Evolutionary conservation across 2,329 filamentous ascomycete genomes (phyloP), one percentile per base, ranked within the genome.

Genomic region (Alternaria sp.): DNA sequence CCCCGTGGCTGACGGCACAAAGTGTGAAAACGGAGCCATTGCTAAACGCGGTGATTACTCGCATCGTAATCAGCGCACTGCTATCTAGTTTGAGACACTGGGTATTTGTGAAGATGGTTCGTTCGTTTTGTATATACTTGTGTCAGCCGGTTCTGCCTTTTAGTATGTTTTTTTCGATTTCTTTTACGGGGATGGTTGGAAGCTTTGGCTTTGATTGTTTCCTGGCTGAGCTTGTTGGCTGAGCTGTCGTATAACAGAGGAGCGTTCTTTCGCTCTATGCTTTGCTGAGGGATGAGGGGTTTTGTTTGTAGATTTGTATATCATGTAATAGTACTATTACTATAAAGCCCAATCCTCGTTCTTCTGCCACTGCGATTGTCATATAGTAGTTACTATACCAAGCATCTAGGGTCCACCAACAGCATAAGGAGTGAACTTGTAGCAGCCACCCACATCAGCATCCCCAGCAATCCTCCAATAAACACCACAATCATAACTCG

Each of bases 1-100:
- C 43, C 71, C 25, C 11, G 80, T 84, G 4, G 81, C 83, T 19
- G 61, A 72, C 1, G 83, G 83, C 4, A 84, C 82, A 0, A 76
- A 74, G 40, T 84, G 83, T 69, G 47, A 65, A 12, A 70, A 77
- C 53, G 81, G 81, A 11, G 62, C 70, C 53, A 81, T 84, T 55
- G 62, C 62, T 13, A 74, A 71, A 59, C 73, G 74, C n/a, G 45
- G 6, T 2, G 66, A 67, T 4, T 77, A 69, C 25, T 32, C 47
- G 1, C 65, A 67, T 45, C 59, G 65, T 10, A 59, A 59, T 21
- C 59, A 59, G 45, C 59, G 62, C n/a, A 52, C 36, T 44, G 51
- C 44, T 26, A 21, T 65, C 25, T 62, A 55, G 55, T 17, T 6
- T 21, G 10, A 30, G 17, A 1, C 43, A 1, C 43, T 45, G 47